Evolutionary conservation across 345 rosid genomes (phyloP).

Genomic region (Ceriops decandra): DNA sequence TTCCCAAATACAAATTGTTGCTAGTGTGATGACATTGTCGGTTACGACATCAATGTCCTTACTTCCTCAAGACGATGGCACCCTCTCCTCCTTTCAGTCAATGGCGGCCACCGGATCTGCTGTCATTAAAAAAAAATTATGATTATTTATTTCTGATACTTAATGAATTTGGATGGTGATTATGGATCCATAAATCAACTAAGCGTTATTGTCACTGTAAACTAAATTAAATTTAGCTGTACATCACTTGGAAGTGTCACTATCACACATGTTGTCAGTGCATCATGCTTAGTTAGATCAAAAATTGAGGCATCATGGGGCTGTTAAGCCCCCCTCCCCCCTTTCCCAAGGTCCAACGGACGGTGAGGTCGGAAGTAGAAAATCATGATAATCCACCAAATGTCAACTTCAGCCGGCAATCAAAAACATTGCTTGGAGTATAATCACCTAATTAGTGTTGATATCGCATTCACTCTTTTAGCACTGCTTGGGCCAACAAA

Average conservation of each 20-base stretch:
- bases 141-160: not conserved
- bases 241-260: conserved; percentile 5
- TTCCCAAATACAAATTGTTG: too few species aligned
- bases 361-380: conserved; percentile 13
- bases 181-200: not conserved
- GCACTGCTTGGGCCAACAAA: too few species aligned
- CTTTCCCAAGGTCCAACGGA: conserved; percentile 2
- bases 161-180: not conserved
- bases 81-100: not conserved
- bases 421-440: not conserved
- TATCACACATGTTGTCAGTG: not conserved
- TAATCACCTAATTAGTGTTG: too few species aligned
- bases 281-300: not conserved
- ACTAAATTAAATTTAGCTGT: not conserved
- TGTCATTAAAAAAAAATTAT: not conserved
- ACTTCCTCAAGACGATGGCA: not conserved
- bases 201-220: not conserved
- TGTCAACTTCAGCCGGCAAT: not conserved
- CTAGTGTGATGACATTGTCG: conserved; percentile 33
- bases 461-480: too few species aligned
- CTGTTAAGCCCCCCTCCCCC: not conserved
- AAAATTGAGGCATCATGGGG: not conserved
- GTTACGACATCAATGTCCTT: conserved; percentile 23
- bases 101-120: not conserved
- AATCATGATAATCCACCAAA: not conserved